Base-by-base conservation (phyloP, 331 rosid genomes). In the Arachis monticola region DNA sequence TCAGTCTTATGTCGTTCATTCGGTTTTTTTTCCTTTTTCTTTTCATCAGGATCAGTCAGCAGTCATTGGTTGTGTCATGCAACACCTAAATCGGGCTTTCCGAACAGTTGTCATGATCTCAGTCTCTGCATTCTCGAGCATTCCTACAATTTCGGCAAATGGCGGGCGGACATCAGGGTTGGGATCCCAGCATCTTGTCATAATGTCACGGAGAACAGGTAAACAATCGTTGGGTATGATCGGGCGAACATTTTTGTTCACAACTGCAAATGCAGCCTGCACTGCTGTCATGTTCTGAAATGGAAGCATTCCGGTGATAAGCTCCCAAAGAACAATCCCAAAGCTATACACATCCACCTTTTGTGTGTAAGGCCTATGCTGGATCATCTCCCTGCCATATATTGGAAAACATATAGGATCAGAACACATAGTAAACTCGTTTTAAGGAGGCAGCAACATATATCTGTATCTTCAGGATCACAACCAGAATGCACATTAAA, bases 261-360 rank as follows among this genome's bases (percentile, higher is more conserved):
- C 97, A 6, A 92, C 97, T 10, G 97, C 97, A 82, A 92, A 92
- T 6, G 97, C 97, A 11, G 97, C 97, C 83, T 92, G 97, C 64
- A 92, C 97, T 2, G 97, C 97, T 11, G 97, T 92, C 97, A 92
- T 92, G 85, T 92, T 92, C 83, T 85, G 93, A 75, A 92, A 92
- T 1, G 97, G 97, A 60, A 92, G 96, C 93, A 89, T 85, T 66
- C 97, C 97, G 2, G 97, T 89, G 5, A 92, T 88, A 30, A 92
- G 90, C 72, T 92, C 96, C 97, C 97, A 92, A 41, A 92, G 93
- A 59, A 92, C 97, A 47, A 92, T 92, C 57, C 97, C 96, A 60
- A 92, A 92, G 85, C 97, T 92, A 67, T 92, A 92, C 12, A 92
- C 88, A 75, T 92, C 97, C 76, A 92, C 97, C 66, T 92, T 92